Base-by-base conservation (phyloP, 2,329 filamentous ascomycete species). In the Chrysosporium queenslandicum region DNA sequence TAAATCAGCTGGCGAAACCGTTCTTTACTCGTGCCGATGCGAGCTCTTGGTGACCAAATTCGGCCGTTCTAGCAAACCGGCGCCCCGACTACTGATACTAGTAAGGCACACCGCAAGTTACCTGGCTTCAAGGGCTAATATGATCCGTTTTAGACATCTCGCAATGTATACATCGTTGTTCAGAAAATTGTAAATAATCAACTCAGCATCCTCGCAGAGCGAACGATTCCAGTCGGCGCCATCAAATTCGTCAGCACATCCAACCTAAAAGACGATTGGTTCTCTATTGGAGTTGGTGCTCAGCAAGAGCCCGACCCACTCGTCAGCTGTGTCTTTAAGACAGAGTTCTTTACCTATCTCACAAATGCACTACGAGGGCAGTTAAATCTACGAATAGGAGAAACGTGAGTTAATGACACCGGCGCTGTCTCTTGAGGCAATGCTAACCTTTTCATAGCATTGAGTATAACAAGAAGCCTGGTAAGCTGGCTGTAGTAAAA, bases 401-500 rank as follows among this genome's bases (percentile, higher is more conserved):
- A 92, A 25, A 78, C 77, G 54, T 77, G 66, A 71, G 74, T 68
- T 16, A 8, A n/a, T 27, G 42, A 5, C 18, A 9, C 12, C 20
- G n/a, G n/a, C n/a, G n/a, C 14, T n/a, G 6, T 12, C 16, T 43
- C 8, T 43, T 27, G 23, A 4, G 9, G 29, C 39, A n/a, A 14
- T 43, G 12, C 20, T 53, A 18, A 51, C 58, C 58, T 53, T 21
- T 59, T 60, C 41, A 20, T 51, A 77, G 72, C 4, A 90, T 98
- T 60, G 87, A 95, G 66, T 98, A 95, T 69, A 90, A 91, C 65
- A 98, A 97, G 78, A 98, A 98, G 71, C 92, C 92, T 1, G 87
- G 87, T 52, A 98, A 98, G 73, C 79, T 87, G 67, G 86, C 91
- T 50, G 71, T 82, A 4, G 86, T 98, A 64, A 97, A 97, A 73